Percentiles rank a stretch among this genome's conserved stretches.
Evolutionary conservation across 2,329 filamentous ascomycete genomes (phyloP).

Genomic region (Fusarium sp.): DNA sequence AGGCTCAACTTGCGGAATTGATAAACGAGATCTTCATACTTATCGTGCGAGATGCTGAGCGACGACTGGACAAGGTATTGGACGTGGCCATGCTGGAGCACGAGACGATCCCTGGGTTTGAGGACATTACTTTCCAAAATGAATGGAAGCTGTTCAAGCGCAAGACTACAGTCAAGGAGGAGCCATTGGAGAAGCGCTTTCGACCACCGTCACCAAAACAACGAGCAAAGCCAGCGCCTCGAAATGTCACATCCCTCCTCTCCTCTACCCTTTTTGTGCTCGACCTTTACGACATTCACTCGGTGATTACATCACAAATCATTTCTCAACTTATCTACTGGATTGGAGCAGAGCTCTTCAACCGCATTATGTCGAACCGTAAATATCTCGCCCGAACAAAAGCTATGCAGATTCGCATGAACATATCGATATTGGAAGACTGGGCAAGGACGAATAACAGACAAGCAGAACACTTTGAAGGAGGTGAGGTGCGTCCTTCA

Average conservation of each 20-base stretch:
- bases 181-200: slow-evolving; percentile 89
- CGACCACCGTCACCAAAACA: slow-evolving; percentile 94
- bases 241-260: slow-evolving; percentile 94
- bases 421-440: slow-evolving; percentile 92
- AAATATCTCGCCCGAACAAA: slow-evolving; percentile 96
- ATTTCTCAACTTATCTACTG: slow-evolving; percentile 94
- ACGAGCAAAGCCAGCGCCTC: slow-evolving; percentile 88
- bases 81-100: slow-evolving; percentile 96
- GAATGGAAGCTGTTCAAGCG: slow-evolving; percentile 98
- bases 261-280: slow-evolving; percentile 97
- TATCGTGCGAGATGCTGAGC: slow-evolving; percentile 94
- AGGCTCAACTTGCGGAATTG: slow-evolving; percentile 91
- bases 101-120: slow-evolving; percentile 96
- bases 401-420: slow-evolving; percentile 99
- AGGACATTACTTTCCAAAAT: slow-evolving; percentile 96
- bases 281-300: slow-evolving; percentile 98
- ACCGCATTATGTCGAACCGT: slow-evolving; percentile 95
- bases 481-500: slow-evolving; percentile 84
- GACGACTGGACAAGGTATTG: slow-evolving; percentile 94
- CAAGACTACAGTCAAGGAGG: slow-evolving; percentile 89
- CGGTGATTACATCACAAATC: slow-evolving; percentile 92
- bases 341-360: slow-evolving; percentile 96
- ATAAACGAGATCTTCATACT: slow-evolving; percentile 99
- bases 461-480: slow-evolving; percentile 94
- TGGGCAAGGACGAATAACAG: slow-evolving; percentile 96